A percentile compares a stretch with the other conserved stretches of the same genome.
phyloP scores from a whole-genome alignment of 257 asterid species.

The Nicotiana sylvestris region DNA sequence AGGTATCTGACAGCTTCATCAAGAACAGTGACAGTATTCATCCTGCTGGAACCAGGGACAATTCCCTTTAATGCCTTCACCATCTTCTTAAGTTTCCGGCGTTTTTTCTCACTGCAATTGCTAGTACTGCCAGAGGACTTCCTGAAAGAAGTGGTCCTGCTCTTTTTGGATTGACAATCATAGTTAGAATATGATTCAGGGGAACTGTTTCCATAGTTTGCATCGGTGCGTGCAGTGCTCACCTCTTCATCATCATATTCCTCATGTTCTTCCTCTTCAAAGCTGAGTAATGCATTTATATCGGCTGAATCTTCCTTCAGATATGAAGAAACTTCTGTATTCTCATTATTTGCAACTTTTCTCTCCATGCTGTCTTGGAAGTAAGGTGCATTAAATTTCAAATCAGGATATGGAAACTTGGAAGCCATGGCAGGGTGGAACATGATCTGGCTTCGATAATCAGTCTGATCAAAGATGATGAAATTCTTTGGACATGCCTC shows the following conservation, averaged over 20 bases:
- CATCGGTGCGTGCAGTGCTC: conserved; percentile 72
- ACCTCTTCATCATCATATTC: conserved; percentile 55
- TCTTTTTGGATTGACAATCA: conserved; percentile 35
- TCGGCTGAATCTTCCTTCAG: conserved; percentile 67
- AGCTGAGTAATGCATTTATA: conserved; percentile 65
- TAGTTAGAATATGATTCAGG: conserved; percentile 70
- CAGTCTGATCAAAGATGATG: conserved; percentile 59
- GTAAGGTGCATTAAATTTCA: conserved; percentile 25
- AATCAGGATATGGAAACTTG: conserved; percentile 33
- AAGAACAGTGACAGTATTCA: conserved; percentile 66
- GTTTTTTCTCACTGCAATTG: conserved; percentile 37
- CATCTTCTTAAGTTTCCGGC: conserved; percentile 52
- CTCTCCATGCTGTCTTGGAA: conserved; percentile 16
- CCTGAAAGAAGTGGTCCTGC: conserved; percentile 21
- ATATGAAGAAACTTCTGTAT: conserved; percentile 29
- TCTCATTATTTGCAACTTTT: conserved; percentile 22
- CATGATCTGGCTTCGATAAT: conserved; percentile 56
- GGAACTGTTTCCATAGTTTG: conserved; percentile 41
- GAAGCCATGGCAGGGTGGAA: conserved; percentile 57
- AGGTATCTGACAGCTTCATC: conserved; percentile 83
- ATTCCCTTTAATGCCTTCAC: conserved; percentile 58
- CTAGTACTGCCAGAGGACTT: conserved; percentile 24
- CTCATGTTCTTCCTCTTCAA: conserved; percentile 45
- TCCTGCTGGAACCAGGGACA: conserved; percentile 60
- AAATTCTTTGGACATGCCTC: conserved; percentile 65